phyloP scores from a whole-genome alignment of 164 flowering plant species.

The Stephania japonica region DNA sequence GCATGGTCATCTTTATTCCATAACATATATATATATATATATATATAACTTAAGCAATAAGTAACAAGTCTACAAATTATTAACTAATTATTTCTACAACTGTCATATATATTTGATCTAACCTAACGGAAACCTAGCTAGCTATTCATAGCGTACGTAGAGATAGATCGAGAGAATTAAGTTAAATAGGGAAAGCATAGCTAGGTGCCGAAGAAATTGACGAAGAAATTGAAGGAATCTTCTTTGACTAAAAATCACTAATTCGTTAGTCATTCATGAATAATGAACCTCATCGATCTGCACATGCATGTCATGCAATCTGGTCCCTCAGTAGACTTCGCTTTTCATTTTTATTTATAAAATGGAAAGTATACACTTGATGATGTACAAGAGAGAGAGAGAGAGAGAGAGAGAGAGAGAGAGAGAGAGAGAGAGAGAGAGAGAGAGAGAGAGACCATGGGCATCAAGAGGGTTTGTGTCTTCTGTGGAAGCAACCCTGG shows the following conservation, averaged over 20 bases:
- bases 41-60: no score
- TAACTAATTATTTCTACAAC: no score
- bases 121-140: no score
- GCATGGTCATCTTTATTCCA: no score
- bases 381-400: background rate
- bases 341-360: no score
- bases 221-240: slow-evolving; percentile 10
- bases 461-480: slow-evolving; percentile 41
- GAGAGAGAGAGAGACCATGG: slow-evolving; percentile 18
- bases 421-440: background rate
- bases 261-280: background rate
- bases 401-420: background rate
- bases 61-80: no score
- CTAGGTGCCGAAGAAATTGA: background rate
- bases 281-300: slow-evolving; percentile 11
- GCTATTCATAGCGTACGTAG: background rate
- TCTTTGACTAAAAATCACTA: background rate
- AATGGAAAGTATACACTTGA: background rate
- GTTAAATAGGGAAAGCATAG: background rate
- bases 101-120: no score
- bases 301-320: slow-evolving; percentile 1
- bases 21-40: no score
- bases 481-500: slow-evolving; percentile 40
- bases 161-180: background rate
- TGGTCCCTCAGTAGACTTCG: background rate